Conservation (phyloP, 306 rosid species). For the Cucurbita ficifolia region DNA sequence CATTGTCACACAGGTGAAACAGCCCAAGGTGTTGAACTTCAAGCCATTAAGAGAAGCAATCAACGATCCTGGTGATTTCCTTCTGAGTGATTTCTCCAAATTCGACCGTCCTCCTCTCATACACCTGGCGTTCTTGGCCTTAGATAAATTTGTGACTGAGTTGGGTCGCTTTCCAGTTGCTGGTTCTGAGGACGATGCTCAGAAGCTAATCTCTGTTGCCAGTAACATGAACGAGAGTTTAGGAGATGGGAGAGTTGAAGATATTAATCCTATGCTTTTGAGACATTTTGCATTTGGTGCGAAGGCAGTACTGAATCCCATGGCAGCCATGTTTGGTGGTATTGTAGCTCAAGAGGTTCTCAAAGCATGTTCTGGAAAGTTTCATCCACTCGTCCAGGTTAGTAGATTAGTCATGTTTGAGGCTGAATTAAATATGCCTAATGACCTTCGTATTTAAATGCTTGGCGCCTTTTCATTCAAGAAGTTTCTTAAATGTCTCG, state of each 20-base stretch:
- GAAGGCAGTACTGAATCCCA: conserved; percentile 78
- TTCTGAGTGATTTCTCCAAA: conserved; percentile 79
- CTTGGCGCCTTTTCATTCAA: neutral
- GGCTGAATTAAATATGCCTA: neutral
- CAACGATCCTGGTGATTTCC: conserved; percentile 67
- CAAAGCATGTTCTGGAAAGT: conserved; percentile 97
- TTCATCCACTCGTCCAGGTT: conserved; percentile 90
- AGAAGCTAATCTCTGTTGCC: conserved; percentile 47
- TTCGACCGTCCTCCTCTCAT: conserved; percentile 64
- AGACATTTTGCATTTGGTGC: conserved; percentile 80
- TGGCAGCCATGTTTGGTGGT: conserved; percentile 99
- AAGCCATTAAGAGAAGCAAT: conserved; percentile 59
- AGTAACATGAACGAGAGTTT: conserved; percentile 31
- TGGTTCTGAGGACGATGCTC: conserved; percentile 72
- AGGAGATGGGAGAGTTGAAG: conserved; percentile 54
- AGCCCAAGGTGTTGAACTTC: conserved; percentile 63
- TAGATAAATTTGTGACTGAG: conserved; percentile 52
- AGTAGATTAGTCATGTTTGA: neutral
- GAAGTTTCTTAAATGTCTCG: neutral
- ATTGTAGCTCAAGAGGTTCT: conserved; percentile 94
- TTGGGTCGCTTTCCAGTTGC: conserved; percentile 60
- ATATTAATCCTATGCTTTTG: conserved; percentile 61
- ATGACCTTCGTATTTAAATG: neutral
- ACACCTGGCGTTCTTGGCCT: conserved; percentile 68
- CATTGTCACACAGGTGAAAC: conserved; percentile 74